Conservation (phyloP, 116 monocot genomes). For the Zostera marina region DNA sequence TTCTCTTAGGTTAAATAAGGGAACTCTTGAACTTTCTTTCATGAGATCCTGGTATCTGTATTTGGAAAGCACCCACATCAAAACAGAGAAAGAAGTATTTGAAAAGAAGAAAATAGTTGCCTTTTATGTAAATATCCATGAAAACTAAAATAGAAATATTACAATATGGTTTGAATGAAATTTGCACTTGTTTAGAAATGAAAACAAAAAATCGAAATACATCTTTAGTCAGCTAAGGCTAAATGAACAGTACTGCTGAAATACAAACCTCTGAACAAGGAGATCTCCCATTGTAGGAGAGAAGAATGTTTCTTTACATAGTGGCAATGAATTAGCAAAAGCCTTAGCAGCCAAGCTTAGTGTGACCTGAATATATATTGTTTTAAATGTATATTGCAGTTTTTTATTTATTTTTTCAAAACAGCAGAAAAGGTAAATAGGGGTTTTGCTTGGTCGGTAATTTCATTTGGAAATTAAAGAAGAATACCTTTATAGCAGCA, state of each 20-base stretch:
- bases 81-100: not conserved
- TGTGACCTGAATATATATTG: conserved; percentile 37
- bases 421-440: too few species aligned
- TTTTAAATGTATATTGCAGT: too few species aligned
- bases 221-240: too few species aligned
- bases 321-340: conserved; percentile 56
- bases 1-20: conserved; percentile 58
- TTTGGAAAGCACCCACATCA: not conserved
- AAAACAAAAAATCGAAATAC: not conserved
- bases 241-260: not conserved
- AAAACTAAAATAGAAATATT: too few species aligned
- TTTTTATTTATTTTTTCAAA: too few species aligned
- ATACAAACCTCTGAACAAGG: conserved; percentile 32
- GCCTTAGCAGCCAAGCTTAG: conserved; percentile 80
- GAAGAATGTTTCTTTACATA: conserved; percentile 92
- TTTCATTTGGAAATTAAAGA: not conserved
- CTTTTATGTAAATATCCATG: not conserved
- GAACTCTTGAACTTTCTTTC: conserved; percentile 60
- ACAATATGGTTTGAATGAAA: not conserved
- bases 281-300: conserved; percentile 66
- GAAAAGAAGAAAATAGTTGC: not conserved
- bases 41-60: conserved; percentile 68
- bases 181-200: not conserved
- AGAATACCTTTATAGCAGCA: conserved; percentile 64
- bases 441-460: too few species aligned